Evolutionary conservation across 2,329 filamentous ascomycete genomes (phyloP), one percentile per base, ranked within the genome.

Genomic region (Fusarium hostae): DNA sequence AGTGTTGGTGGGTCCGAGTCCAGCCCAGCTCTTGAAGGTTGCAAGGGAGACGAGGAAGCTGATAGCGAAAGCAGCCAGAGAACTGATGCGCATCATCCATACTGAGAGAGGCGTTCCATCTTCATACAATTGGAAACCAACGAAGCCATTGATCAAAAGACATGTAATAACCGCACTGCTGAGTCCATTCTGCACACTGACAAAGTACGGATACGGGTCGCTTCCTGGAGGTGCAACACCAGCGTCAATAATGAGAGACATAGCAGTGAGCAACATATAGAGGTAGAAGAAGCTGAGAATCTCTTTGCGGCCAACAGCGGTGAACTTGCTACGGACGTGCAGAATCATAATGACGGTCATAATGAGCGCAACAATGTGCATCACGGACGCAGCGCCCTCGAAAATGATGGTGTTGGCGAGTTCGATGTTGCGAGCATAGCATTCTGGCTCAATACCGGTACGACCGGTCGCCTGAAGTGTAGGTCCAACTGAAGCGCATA

Each of bases 301-400:
- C 81, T 91, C 89, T 79, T 89, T 89, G 64, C 89, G 89, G 65
- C 90, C 95, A 76, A 99, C 96, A 77, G 96, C 96, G 26, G 96
- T 99, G 82, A 99, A 99, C 84, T 99, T 99, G 77, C 94, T 95
- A 76, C 96, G 90, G 70, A 99, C 93, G 82, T 99, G 96, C 72
- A 99, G 87, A 69, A 99, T 94, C 96, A 99, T 99, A 78, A 97
- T 92, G 12, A 95, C 92, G 7, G 94, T 97, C 95, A 99, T 98
- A 76, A 91, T 85, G 66, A 99, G 86, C 18, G 95, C 94, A 63
- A 92, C 85, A 74, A 99, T 98, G 82, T 99, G 96, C 84, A 96
- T 93, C 79, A 95, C 94, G 69, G 93, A 94, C 26, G 94, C 91
- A 32, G 95, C 96, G 79, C 91, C 94, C 83, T 98, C 91, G 81